These are phyloP conservation scores for Incumbomyces lentus DNA, from an alignment of 2,329 filamentous ascomycete genomes.

Conservation along the genomic window DNA sequence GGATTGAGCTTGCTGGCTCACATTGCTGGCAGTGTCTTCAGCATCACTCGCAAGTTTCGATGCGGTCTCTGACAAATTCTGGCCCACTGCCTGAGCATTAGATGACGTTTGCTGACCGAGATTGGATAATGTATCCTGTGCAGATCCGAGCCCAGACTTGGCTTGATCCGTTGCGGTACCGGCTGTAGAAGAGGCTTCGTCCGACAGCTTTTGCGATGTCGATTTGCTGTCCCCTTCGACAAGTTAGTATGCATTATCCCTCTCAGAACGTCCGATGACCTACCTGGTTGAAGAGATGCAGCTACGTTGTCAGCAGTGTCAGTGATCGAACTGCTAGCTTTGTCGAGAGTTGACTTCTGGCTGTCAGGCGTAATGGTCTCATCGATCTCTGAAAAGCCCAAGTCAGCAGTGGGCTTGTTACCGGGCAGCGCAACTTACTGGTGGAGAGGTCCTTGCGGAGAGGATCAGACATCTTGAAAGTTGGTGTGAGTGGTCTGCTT, in stretches of 20 bases:
- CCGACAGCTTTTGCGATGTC: conserved; percentile 39
- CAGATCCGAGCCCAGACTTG: not conserved
- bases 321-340: conserved; percentile 47
- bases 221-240: conserved; percentile 43
- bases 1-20: not conserved
- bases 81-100: not conserved
- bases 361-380: conserved; percentile 50
- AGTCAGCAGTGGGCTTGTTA: no score
- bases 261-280: conserved; percentile 8
- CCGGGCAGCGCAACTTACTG: not conserved
- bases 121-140: conserved; percentile 3
- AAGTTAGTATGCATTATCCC: conserved; percentile 30
- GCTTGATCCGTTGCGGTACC: conserved; percentile 7
- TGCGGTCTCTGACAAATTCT: conserved; percentile 1
- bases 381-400: conserved; percentile 31
- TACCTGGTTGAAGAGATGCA: conserved; percentile 29
- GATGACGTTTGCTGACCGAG: not conserved
- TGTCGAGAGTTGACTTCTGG: conserved; percentile 51
- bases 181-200: conserved; percentile 22
- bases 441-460: conserved; percentile 2
- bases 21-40: conserved; percentile 1
- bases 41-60: conserved; percentile 4
- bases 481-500: conserved; percentile 1
- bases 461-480: conserved; percentile 7
- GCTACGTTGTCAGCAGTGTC: conserved; percentile 45